These are phyloP conservation scores for Trametes maxima DNA, from an alignment of 768 basidiomycete genomes.

Conservation along the genomic window DNA sequence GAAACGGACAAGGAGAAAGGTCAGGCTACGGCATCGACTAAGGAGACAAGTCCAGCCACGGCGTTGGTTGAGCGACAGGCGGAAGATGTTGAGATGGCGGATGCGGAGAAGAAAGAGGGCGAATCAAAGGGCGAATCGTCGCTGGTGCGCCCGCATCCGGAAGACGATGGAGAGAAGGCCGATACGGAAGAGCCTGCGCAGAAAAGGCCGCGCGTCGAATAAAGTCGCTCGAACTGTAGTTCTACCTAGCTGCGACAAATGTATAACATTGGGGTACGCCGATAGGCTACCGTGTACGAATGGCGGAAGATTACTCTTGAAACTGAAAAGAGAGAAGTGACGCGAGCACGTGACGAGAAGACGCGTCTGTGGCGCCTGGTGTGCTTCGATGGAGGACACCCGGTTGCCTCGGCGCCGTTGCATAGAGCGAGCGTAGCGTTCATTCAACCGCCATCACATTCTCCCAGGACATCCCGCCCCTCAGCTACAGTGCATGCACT, in stretches of 20 bases:
- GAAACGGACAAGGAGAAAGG: not conserved
- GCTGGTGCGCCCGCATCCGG: no score
- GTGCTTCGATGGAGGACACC: not conserved
- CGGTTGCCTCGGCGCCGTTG: not conserved
- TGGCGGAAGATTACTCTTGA: not conserved
- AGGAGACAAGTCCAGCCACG: not conserved
- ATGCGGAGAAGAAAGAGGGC: no score
- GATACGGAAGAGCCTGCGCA: no score
- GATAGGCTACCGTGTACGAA: not conserved
- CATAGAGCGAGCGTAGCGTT: not conserved
- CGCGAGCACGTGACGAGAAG: not conserved
- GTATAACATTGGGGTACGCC: no score
- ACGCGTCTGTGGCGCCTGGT: conserved; percentile 1
- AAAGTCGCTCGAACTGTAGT: no score
- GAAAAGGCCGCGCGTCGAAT: no score
- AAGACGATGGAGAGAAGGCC: no score
- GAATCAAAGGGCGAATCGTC: no score
- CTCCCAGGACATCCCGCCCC: no score
- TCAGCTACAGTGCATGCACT: no score
- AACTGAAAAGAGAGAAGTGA: not conserved
- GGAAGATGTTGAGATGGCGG: not conserved
- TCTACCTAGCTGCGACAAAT: no score
- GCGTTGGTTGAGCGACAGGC: not conserved
- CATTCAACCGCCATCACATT: no score
- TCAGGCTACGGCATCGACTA: not conserved